Percentiles rank a stretch among this genome's conserved stretches.
phyloP scores from a whole-genome alignment of 257 asterid species.

The Rubia yunnanensis region DNA sequence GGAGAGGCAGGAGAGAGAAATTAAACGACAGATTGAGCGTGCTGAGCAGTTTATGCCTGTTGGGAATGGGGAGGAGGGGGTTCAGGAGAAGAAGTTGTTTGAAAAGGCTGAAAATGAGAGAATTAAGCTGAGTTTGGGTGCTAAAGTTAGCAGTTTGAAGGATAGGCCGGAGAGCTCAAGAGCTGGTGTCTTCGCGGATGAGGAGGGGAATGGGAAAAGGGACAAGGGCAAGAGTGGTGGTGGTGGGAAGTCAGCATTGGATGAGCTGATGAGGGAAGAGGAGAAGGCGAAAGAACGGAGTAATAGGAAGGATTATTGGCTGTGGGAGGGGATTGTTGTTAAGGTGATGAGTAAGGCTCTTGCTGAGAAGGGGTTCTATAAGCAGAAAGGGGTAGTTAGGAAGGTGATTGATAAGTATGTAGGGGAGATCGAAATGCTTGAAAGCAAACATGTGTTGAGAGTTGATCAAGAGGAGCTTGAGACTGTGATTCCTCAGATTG shows the following conservation, averaged over 20 bases:
- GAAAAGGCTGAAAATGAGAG: constrained; percentile 55
- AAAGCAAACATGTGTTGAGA: constrained; percentile 73
- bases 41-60: constrained; percentile 48
- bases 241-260: constrained; percentile 42
- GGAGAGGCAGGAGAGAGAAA: constrained; percentile 84
- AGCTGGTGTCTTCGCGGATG: constrained; percentile 34
- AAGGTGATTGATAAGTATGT: constrained; percentile 72
- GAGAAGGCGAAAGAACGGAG: constrained; percentile 72
- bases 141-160: constrained; percentile 22
- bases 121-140: constrained; percentile 50
- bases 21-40: constrained; percentile 79
- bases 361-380: constrained; percentile 74
- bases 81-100: constrained; percentile 28
- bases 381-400: constrained; percentile 75
- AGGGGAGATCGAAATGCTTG: constrained; percentile 94
- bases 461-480: constrained; percentile 94
- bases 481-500: constrained; percentile 93
- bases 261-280: constrained; percentile 76
- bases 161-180: constrained; percentile 41
- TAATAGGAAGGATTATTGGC: constrained; percentile 91
- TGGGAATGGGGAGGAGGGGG: constrained; percentile 19
- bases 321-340: constrained; percentile 74
- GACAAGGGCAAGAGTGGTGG: constrained; percentile 27
- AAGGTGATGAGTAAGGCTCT: constrained; percentile 87
- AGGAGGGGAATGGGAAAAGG: constrained; percentile 35